Conservation (phyloP, 306 rosid species). For the Alnus rubra region DNA sequence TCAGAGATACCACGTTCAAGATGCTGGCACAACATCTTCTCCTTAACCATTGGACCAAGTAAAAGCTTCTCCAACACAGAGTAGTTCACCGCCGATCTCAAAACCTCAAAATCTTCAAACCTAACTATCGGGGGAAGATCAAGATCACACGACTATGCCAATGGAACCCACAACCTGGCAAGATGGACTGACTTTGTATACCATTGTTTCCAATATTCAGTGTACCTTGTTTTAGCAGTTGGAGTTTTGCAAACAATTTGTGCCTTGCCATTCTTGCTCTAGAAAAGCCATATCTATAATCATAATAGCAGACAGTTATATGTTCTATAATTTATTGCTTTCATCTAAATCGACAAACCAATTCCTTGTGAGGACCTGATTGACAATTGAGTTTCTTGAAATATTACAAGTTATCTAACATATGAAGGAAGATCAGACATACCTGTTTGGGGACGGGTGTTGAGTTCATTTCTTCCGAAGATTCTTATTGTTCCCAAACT, state of each 20-base stretch:
- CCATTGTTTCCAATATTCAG: no score
- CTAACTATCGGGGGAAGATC: no score
- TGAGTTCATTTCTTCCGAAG: constrained; percentile 66
- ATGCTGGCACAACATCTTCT: no score
- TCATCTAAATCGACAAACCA: background rate
- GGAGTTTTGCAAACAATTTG: background rate
- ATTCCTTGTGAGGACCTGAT: background rate
- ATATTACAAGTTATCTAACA: constrained; percentile 83
- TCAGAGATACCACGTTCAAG: no score
- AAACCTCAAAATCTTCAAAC: no score
- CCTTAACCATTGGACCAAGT: no score
- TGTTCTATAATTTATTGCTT: background rate
- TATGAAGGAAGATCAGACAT: constrained; percentile 93
- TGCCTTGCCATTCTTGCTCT: background rate
- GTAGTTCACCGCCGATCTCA: no score
- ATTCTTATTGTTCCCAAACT: constrained; percentile 90
- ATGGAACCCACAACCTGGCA: no score
- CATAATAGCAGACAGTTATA: background rate
- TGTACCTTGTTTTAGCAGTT: background rate
- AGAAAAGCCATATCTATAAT: background rate
- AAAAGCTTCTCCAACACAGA: no score
- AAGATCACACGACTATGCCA: no score
- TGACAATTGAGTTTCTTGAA: constrained; percentile 1
- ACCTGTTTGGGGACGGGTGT: constrained; percentile 69
- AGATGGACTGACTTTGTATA: no score